Evolutionary conservation across 176 grass and related monocot species (phyloP), one percentile per base, ranked within the genome.

Genomic region (Phoenix dactylifera): DNA sequence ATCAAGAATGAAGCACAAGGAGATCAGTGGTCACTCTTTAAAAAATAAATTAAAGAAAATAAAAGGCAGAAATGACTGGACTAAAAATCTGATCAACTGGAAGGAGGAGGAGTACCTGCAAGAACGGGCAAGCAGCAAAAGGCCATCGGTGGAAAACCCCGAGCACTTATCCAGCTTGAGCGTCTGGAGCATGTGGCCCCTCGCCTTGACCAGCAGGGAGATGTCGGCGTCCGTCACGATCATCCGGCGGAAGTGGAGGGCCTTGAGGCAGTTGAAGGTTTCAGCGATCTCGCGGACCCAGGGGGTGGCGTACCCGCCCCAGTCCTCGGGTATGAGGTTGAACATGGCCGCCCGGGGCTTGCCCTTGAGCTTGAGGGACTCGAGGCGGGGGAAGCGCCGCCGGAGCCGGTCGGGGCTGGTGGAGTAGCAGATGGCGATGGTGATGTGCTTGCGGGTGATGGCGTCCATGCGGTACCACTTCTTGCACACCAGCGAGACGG

Each of bases 131-230:
- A 95, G 52, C 54, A 84, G 74, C 69, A 67, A 72, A 18, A 95
- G 90, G 1, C 80, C 67, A 48, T 90, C 74, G 4, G 90, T 95
- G 57, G 86, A 95, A 65, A 95, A 95, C 2, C 57, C 86, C 28
- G 80, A 84, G 83, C 90, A 95, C 61, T 86, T 89, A 67, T 96
- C 91, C 23, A 96, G 80, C 83, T 82, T 82, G 59, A 96, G 80
- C 39, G 74, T 79, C 64, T 77, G 83, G 23, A 96, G 67, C 67
- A 89, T 83, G 54, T 77, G 68, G 0, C 86, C 90, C 52, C 90
- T 81, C 1, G 80, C 65, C n/a, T 35, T 60, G 23, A 87, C 77
- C 26, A 96, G 74, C 49, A 55, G 24, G 20, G 35, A 56, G 52
- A 96, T 44, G 60, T 87, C 83, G 3, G 59, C 77, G 54, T 95